These are phyloP conservation scores for Ampelocalamus luodianensis DNA, from an alignment of 176 grass and related monocot genomes.

Conservation along the genomic window DNA sequence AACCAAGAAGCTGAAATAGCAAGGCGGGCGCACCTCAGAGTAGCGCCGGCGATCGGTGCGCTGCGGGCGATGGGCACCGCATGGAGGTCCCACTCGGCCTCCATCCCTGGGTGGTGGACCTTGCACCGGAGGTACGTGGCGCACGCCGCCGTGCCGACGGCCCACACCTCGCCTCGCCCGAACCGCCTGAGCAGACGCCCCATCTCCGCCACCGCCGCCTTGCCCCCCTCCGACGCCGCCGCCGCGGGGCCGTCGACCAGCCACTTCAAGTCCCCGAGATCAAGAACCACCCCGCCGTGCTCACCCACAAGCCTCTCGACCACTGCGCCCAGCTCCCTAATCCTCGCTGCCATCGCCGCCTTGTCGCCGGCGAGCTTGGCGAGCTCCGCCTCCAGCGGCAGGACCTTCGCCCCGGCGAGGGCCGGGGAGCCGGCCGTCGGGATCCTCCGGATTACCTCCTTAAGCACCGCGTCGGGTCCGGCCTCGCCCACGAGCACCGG, in stretches of 20 bases:
- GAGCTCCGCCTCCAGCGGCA: constrained; percentile 59
- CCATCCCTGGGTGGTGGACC: constrained; percentile 73
- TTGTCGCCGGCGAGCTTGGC: constrained; percentile 45
- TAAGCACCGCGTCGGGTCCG: constrained; percentile 57
- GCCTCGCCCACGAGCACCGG: constrained; percentile 81
- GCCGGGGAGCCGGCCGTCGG: constrained; percentile 20
- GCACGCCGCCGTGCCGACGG: constrained; percentile 65
- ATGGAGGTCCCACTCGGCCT: constrained; percentile 85
- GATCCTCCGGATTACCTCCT: constrained; percentile 63
- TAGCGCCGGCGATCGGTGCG: constrained; percentile 26
- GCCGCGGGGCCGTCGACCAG: constrained; percentile 51
- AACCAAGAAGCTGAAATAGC: background rate
- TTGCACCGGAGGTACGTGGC: constrained; percentile 82
- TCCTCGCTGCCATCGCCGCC: constrained; percentile 43
- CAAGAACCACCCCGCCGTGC: constrained; percentile 59
- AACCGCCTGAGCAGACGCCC: constrained; percentile 60
- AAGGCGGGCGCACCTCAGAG: constrained; percentile 56
- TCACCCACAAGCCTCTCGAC: constrained; percentile 53
- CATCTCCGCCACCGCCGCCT: constrained; percentile 73
- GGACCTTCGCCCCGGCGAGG: constrained; percentile 56
- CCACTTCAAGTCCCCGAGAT: constrained; percentile 89
- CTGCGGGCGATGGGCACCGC: constrained; percentile 57
- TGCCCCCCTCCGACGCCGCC: constrained; percentile 55
- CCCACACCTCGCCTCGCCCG: constrained; percentile 55
- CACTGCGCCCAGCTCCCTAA: constrained; percentile 47